Evolutionary conservation across 2,329 filamentous ascomycete species (phyloP).

Genomic region (Fusarium cicatricum): DNA sequence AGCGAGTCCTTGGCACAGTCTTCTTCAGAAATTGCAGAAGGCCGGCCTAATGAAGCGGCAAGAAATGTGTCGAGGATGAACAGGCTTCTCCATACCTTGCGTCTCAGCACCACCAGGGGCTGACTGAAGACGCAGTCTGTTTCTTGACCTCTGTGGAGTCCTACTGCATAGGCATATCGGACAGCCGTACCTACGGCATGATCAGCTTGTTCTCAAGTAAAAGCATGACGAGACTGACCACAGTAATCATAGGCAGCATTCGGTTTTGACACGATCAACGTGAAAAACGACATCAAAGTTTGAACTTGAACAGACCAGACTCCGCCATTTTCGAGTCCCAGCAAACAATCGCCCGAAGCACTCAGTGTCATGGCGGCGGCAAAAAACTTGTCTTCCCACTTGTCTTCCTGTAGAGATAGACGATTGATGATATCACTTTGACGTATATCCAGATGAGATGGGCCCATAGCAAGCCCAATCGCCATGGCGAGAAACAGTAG

Average conservation of each 20-base stretch:
- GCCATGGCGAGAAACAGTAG: constrained; percentile 69
- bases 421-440: constrained; percentile 61
- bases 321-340: constrained; percentile 61
- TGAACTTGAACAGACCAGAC: constrained; percentile 73
- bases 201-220: neutral
- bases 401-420: constrained; percentile 56
- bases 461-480: constrained; percentile 67
- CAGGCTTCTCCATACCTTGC: constrained; percentile 70
- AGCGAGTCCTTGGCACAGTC: constrained; percentile 65
- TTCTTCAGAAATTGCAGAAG: constrained; percentile 67
- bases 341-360: constrained; percentile 51
- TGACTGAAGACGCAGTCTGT: constrained; percentile 64
- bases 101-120: constrained; percentile 52
- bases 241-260: constrained; percentile 70
- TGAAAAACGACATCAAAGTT: constrained; percentile 70
- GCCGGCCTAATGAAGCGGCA: constrained; percentile 68
- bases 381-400: constrained; percentile 70
- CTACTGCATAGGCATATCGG: constrained; percentile 67
- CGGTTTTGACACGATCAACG: constrained; percentile 66
- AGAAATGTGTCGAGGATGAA: constrained; percentile 72
- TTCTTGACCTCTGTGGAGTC: constrained; percentile 66
- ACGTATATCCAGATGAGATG: constrained; percentile 56
- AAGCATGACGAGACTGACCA: constrained; percentile 50
- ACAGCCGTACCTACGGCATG: constrained; percentile 65
- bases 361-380: constrained; percentile 67